phyloP scores from a whole-genome alignment of 495 filamentous ascomycete species.

The Apodospora peruviana region DNA sequence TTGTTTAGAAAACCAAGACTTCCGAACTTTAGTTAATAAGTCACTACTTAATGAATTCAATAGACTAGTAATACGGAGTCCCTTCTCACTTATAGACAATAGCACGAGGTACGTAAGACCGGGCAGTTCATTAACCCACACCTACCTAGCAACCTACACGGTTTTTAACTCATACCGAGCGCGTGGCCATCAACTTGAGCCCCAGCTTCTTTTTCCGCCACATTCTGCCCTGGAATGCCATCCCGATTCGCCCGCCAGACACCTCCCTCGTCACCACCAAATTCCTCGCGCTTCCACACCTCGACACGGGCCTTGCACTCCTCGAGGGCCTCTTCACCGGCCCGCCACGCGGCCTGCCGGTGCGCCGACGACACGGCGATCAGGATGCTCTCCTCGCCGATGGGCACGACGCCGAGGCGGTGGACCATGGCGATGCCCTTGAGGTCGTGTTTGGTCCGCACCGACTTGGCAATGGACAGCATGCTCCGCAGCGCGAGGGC shows the following conservation, averaged over 20 bases:
- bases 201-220: constrained; percentile 2
- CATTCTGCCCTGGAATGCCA: constrained; percentile 50
- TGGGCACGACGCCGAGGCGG: constrained; percentile 77
- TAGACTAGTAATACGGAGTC: no score
- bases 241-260: constrained; percentile 93
- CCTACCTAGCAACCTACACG: background rate
- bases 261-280: constrained; percentile 69
- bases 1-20: no score
- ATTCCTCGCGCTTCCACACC: constrained; percentile 95
- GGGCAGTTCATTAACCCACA: no score
- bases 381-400: constrained; percentile 86
- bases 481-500: constrained; percentile 74
- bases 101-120: no score
- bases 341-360: constrained; percentile 82
- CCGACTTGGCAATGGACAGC: constrained; percentile 54
- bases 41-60: no score
- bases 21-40: no score
- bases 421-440: constrained; percentile 74
- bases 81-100: no score
- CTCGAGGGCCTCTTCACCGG: constrained; percentile 86
- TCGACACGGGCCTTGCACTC: constrained; percentile 78
- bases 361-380: constrained; percentile 85
- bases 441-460: constrained; percentile 56
- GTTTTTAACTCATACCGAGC: no score
- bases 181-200: no score